Conservation (phyloP, 179 eudicot species). For the Spinacia oleracea region DNA sequence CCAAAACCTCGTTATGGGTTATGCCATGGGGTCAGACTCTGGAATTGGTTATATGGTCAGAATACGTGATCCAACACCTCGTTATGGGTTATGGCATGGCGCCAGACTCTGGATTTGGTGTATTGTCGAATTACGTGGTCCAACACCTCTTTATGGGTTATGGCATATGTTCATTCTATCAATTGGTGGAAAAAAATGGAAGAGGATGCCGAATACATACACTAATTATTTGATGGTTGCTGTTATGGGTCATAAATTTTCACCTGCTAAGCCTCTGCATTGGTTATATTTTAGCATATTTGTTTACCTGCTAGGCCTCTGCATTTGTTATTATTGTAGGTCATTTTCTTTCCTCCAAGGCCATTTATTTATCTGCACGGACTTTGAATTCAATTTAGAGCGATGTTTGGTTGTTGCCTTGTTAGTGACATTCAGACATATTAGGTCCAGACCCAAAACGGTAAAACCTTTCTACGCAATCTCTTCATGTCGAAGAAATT, state of each 20-base stretch:
- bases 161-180: not conserved
- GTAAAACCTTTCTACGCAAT: not conserved
- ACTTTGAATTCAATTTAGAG: not conserved
- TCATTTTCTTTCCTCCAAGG: not conserved
- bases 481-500: no score
- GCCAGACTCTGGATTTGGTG: not conserved
- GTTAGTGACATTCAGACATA: not conserved
- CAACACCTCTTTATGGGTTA: no score
- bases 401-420: not conserved
- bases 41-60: no score
- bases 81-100: no score
- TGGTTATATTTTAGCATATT: not conserved
- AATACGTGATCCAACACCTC: no score
- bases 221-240: not conserved
- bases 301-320: not conserved
- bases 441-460: not conserved
- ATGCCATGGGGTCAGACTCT: no score
- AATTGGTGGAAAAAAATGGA: not conserved
- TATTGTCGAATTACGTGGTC: not conserved
- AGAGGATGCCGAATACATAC: not conserved
- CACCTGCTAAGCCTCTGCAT: not conserved
- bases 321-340: constrained; percentile 2
- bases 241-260: not conserved
- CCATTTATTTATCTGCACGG: not conserved
- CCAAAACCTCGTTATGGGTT: no score